Evolutionary conservation across 2,329 filamentous ascomycete species (phyloP), one percentile per base, ranked within the genome.

Genomic region (Aspergillus fijiensis): DNA sequence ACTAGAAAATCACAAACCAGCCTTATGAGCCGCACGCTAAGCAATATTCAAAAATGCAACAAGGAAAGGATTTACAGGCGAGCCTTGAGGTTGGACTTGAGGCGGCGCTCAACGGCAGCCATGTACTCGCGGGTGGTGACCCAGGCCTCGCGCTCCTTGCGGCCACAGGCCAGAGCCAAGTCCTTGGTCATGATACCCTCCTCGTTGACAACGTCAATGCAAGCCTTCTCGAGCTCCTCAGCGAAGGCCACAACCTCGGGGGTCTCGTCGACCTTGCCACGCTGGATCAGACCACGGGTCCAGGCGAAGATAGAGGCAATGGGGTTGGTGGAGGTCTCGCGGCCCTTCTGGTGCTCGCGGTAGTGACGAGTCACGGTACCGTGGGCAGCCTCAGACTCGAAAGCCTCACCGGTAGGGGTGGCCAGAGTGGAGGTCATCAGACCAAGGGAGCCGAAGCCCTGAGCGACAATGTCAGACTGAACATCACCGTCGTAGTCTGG

Each of bases 171-270:
- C 61, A 98, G 86, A n/a, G 95, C 95, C 70, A 99, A 81, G 79
- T 99, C 95, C 87, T 99, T 99, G 78, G 95, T 99, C 95, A 98
- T 99, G 82, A 98, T 90, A 64, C 91, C 91, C 74, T 98, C 94
- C 60, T 90, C 79, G 76, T 98, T 91, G 68, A 99, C 95, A 27
- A 94, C 94, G 77, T 98, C 92, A 61, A 97, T 84, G 77, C 95
- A 97, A 42, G 95, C 95, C 78, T 90, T 85, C 85, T 99, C 95
- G 58, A 99, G 86, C 73, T 85, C 86, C 82, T 98, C 91, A 60
- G 94, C 95, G 73, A 96, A 99, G 54, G 90, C 85, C 61, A 96
- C 87, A 29, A 99, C 84, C 67, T 97, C 93, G 31, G 93, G 93
- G n/a, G 92, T 97, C 56, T 87, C 82, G 79, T 99, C 95, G 67